These are phyloP conservation scores for Fistulinella cinereoalba DNA, from an alignment of 1,284 basidiomycete genomes.

Conservation along the genomic window DNA sequence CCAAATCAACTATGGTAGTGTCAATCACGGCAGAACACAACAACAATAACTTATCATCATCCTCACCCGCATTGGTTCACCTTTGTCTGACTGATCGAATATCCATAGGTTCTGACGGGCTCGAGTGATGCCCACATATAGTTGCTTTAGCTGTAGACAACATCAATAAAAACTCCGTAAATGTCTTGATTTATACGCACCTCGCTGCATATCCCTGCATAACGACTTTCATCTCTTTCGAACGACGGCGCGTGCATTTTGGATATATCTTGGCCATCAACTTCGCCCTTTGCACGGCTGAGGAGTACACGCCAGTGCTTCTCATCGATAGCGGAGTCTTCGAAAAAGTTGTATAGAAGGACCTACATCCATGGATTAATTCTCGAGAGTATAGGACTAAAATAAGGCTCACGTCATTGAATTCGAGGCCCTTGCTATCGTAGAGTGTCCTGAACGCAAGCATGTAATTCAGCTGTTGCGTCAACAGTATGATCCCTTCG, in stretches of 20 bases:
- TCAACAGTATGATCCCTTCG: no score
- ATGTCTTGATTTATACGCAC: constrained; percentile 30
- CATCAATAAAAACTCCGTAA: neutral
- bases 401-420: constrained; percentile 53
- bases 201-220: constrained; percentile 60
- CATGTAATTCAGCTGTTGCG: no score
- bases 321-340: constrained; percentile 51
- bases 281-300: constrained; percentile 36
- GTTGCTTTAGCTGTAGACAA: constrained; percentile 55
- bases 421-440: constrained; percentile 73
- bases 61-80: constrained; percentile 57
- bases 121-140: constrained; percentile 70
- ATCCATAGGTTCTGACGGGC: constrained; percentile 69
- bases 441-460: constrained; percentile 55
- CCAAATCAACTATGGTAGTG: constrained; percentile 47
- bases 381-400: neutral
- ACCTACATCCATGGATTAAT: constrained; percentile 43
- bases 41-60: neutral
- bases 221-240: constrained; percentile 43
- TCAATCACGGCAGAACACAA: neutral
- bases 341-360: constrained; percentile 68
- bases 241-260: constrained; percentile 45
- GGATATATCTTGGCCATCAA: constrained; percentile 12
- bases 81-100: constrained; percentile 54
- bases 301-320: constrained; percentile 61